A percentile compares a stretch with the other conserved stretches of the same genome.
Conservation (phyloP, 2,329 filamentous ascomycete species). For the Karstenula rhodostoma region DNA sequence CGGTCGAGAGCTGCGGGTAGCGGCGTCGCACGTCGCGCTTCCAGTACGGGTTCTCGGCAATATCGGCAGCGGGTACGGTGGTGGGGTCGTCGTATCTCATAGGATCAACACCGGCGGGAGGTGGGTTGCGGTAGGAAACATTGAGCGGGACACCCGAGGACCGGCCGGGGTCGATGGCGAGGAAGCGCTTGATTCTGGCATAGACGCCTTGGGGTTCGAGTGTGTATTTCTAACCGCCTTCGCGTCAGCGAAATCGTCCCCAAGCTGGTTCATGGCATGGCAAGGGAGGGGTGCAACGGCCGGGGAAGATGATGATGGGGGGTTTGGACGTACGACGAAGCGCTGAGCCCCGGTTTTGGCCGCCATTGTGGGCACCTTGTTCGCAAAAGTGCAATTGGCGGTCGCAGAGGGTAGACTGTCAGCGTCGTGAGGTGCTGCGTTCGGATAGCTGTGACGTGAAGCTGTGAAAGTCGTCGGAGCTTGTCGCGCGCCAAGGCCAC, state of each 20-base stretch:
- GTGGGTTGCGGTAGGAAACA: constrained; percentile 87
- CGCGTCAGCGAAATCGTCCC: constrained; percentile 23
- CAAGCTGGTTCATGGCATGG: constrained; percentile 10
- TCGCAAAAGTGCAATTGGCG: constrained; percentile 21
- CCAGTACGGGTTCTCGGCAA: constrained; percentile 95
- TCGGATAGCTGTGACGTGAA: constrained; percentile 18
- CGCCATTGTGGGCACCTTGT: constrained; percentile 36
- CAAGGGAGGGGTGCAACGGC: constrained; percentile 13
- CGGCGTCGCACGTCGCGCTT: constrained; percentile 86
- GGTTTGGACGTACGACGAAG: constrained; percentile 38
- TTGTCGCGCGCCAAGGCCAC: constrained; percentile 27
- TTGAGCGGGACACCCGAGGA: constrained; percentile 94
- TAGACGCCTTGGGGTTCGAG: constrained; percentile 89
- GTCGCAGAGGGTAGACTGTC: constrained; percentile 37
- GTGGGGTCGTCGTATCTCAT: constrained; percentile 80
- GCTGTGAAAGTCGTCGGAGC: constrained; percentile 36
- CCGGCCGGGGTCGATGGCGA: constrained; percentile 85
- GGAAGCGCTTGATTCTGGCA: constrained; percentile 78
- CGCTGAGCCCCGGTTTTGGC: constrained; percentile 41
- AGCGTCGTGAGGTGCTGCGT: constrained; percentile 25
- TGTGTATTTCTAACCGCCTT: constrained; percentile 82
- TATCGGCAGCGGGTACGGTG: constrained; percentile 82
- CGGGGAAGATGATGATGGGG: constrained; percentile 3
- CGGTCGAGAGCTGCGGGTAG: constrained; percentile 81
- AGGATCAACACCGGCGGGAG: constrained; percentile 77